Percentiles rank a stretch among this genome's conserved stretches.
Evolutionary conservation across 306 rosid genomes (phyloP).

Genomic region (Prunus kanzakura): DNA sequence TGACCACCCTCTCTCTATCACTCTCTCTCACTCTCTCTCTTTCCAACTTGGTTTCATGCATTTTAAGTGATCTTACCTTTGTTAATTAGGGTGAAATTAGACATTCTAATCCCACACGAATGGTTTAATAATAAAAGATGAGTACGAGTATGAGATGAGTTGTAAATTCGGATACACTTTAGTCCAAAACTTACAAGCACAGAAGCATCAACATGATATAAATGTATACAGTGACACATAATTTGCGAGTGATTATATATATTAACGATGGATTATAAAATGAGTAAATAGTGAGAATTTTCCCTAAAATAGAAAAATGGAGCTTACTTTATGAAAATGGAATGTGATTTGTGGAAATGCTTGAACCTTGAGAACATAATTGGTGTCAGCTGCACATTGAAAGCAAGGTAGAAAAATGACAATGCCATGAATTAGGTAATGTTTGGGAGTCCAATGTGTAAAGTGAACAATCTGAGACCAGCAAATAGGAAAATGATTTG

Average conservation of each 20-base stretch:
- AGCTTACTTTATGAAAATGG: slow-evolving; percentile 14
- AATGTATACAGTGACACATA: neutral
- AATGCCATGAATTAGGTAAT: slow-evolving; percentile 4
- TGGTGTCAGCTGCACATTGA: slow-evolving; percentile 37
- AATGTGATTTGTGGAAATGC: slow-evolving; percentile 32
- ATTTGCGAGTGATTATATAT: neutral
- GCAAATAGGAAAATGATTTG: slow-evolving; percentile 6
- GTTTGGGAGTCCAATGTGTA: slow-evolving; percentile 5
- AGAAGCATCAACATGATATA: neutral
- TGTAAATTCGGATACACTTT: neutral
- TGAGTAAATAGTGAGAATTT: neutral
- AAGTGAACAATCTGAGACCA: slow-evolving; percentile 13
- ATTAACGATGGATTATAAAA: neutral
- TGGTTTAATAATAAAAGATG: neutral
- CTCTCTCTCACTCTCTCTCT: neutral
- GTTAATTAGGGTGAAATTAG: neutral
- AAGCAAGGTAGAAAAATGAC: slow-evolving; percentile 17
- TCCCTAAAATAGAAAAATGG: neutral
- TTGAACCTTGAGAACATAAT: slow-evolving; percentile 28
- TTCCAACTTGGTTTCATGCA: neutral
- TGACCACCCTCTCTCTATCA: slow-evolving; percentile 23
- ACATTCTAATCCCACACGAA: neutral
- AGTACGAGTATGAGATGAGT: neutral
- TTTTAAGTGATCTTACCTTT: slow-evolving; percentile 17
- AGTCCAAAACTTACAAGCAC: neutral